Base-by-base conservation (phyloP, 306 rosid genomes). In the Prunus salicina region DNA sequence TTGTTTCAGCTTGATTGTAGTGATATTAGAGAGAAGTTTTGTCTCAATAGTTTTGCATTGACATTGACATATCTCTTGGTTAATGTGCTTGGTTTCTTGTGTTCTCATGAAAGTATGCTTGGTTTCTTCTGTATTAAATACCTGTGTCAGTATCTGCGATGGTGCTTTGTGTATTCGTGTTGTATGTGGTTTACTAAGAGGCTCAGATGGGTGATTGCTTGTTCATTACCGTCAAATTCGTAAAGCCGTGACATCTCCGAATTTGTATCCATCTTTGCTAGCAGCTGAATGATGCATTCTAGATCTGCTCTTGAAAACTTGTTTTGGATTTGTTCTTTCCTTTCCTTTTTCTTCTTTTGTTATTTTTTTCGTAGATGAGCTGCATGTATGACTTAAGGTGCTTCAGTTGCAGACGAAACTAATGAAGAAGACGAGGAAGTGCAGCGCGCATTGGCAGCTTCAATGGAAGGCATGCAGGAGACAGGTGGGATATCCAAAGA, bases 361-460 rank as follows among this genome's bases (percentile, higher is more conserved):
- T 38, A 38, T 38, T 38, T 38, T 38, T 38, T 38, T 6, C 2
- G 8, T 60, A 4, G 12, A 60, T 45, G 25, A 60, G 6, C 51
- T n/a, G 1, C n/a, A 9, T 46, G 18, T 51, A 52, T 41, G 69
- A 56, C 52, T 58, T 64, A 8, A 51, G 78, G 68, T 77, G 80
- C 73, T 12, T 24, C 72, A 60, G 76, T 80, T 75, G 92, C 86
- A 84, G 83, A 87, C 20, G 87, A 82, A 71, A 82, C 62, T 60
- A 84, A 80, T 64, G 97, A 89, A 63, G 94, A 90, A 62, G 89
- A 87, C 4, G 93, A 86, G 89, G 93, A 96, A 83, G 55, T 91
- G 78, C 85, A 64, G 71, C 86, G 79, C 63, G 98, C 97, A 52
- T 76, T 91, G 82, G 96, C 93, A 56, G 86, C 84, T 73, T 92